Evolutionary conservation across 169 alveolate genomes (phyloP), one percentile per base, ranked within the genome.

Genomic region (Cryptosporidium sp.): DNA sequence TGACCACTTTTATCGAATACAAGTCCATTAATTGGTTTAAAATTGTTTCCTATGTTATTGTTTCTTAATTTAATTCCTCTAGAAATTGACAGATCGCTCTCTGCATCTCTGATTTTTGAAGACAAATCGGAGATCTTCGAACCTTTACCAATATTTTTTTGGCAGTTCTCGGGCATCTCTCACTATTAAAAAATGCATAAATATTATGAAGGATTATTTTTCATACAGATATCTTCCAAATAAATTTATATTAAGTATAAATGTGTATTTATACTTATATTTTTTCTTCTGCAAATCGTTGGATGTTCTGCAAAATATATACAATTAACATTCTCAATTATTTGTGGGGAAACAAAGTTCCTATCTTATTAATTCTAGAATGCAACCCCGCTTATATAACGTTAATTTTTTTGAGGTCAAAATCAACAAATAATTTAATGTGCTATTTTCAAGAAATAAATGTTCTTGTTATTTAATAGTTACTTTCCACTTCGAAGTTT

Each of bases 21-120:
- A 6, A 35, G 35, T 29, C 37, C 43, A 8, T 48, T 12, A 21
- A 41, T 41, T 9, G 62, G 73, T 41, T 31, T 65, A 23, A 33
- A 18, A 5, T 62, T 5, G 26, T 33, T 58, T 80, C 37, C 89
- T 12, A 33, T 2, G n/a, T 21, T 29, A 18, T 12, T 18, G 5
- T 35, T 61, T 61, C 65, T 75, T 26, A 26, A 26, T 43, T 26
- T 43, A 21, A 80, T 58, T 55, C 70, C 71, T 29, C 55, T 73
- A 21, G 75, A 62, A 43, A 65, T 33, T 4, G 50, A 37, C 12
- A 62, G 26, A 33, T 80, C 75, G 37, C 41, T 65, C 51, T 80
- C 89, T n/a, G 80, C 75, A 33, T 80, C 89, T 37, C 48, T 65
- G 41, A 59, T 65, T 67, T 80, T 80, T 29, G 80, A 80, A 16